Percentiles rank a stretch among this genome's conserved stretches.
Conservation (phyloP, 1,139 yeast genomes). For the Meyerozyma sp. region DNA sequence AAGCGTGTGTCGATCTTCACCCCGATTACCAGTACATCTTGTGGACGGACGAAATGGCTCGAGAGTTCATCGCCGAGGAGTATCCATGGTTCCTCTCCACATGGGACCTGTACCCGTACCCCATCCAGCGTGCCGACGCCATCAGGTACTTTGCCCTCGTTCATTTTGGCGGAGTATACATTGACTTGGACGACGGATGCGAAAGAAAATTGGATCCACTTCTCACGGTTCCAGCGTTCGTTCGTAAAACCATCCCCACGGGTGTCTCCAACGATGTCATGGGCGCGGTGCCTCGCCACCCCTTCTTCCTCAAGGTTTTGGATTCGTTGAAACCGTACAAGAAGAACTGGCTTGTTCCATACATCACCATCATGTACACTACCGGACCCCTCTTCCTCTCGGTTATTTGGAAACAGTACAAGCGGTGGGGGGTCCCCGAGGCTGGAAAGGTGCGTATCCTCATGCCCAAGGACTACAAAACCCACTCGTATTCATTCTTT, state of each 20-base stretch:
- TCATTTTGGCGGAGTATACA: conserved; percentile 86
- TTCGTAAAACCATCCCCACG: conserved; percentile 81
- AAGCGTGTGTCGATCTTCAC: conserved; percentile 68
- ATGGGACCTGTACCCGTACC: conserved; percentile 72
- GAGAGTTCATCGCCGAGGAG: conserved; percentile 69
- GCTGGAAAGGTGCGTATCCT: conserved; percentile 61
- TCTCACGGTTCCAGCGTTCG: conserved; percentile 77
- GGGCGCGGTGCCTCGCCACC: conserved; percentile 86
- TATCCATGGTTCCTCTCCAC: conserved; percentile 84
- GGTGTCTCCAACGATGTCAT: conserved; percentile 91
- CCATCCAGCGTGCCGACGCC: conserved; percentile 90
- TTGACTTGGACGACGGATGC: conserved; percentile 90
- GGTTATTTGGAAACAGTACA: conserved; percentile 83
- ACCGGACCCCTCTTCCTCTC: conserved; percentile 90
- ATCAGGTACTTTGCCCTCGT: conserved; percentile 79
- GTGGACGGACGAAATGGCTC: conserved; percentile 87
- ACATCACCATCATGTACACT: conserved; percentile 86
- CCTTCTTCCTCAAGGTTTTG: conserved; percentile 71
- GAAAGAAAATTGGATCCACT: conserved; percentile 72
- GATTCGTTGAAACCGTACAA: conserved; percentile 60
- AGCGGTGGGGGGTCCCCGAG: conserved; percentile 69
- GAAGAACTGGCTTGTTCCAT: conserved; percentile 75
- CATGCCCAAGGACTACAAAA: conserved; percentile 68
- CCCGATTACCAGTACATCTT: conserved; percentile 83
- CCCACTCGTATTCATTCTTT: conserved; percentile 56